Base-by-base conservation (phyloP, 2,329 filamentous ascomycete species). In the Talaromyces pinophilus region DNA sequence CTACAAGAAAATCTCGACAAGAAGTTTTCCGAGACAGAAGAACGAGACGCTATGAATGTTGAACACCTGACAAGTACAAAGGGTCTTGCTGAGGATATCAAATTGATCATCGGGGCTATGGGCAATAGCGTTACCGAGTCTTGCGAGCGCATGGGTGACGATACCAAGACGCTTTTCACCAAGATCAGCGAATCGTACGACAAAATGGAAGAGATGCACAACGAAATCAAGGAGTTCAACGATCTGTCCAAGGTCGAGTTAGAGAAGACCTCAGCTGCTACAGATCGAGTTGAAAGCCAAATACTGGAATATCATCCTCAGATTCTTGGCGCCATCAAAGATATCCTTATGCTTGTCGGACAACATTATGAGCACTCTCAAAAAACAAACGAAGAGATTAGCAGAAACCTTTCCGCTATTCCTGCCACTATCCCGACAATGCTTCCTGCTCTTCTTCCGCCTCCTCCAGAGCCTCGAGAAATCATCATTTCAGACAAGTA, bases 281-380 rank as follows among this genome's bases (percentile, higher is more conserved):
- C 97, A 17, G 89, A 91, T 70, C 88, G 87, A 28, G 82, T 98
- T 1, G 91, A 96, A 74, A 90, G 86, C 67, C 88, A 95, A 66
- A 85, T 96, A 35, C 86, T 86, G 8, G 93, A 97, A 76, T 90
- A 90, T 70, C 90, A 97, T 71, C 95, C 95, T 1, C 91, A 96
- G 79, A 91, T 98, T 70, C 86, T 97, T 66, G 89, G 94, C 63
- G 87, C 91, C 0, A 87, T 99, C 70, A 90, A 92, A 72, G 92
- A 97, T 72, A 88, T 98, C n/a, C 84, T 96, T 46, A 83, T 88
- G 7, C 84, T 96, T 28, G 91, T 97, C 64, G 90, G 88, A 28
- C 87, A 96, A 75, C 93, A 98, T 76, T 97, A 91, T 73, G 92
- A 96, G 71, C 92, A 96, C 74, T 91, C 92, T 15, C 92, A 93